Conservation (phyloP, 176 grass and related monocot species). For the Ensete ventricosum region DNA sequence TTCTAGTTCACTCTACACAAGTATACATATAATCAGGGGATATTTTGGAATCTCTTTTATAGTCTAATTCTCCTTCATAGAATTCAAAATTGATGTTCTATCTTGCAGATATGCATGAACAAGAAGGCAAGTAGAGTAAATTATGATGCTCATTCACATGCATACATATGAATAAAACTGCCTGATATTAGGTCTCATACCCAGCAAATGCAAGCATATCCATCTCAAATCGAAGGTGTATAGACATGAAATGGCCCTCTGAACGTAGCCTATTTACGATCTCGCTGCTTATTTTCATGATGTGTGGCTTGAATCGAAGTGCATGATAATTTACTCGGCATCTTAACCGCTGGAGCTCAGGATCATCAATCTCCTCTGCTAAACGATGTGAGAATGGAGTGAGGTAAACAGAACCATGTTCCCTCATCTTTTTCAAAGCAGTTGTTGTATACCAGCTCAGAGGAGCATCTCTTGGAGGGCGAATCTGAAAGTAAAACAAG, state of each 20-base stretch:
- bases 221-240: slow-evolving; percentile 98
- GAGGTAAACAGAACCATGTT: slow-evolving; percentile 88
- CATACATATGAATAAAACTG: not conserved
- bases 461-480: slow-evolving; percentile 90
- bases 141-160: not conserved
- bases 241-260: slow-evolving; percentile 92
- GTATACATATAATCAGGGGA: no score
- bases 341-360: slow-evolving; percentile 91
- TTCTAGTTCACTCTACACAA: no score
- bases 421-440: slow-evolving; percentile 87
- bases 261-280: slow-evolving; percentile 81
- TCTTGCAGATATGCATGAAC: no score
- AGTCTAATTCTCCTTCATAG: no score
- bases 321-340: slow-evolving; percentile 98
- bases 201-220: slow-evolving; percentile 99
- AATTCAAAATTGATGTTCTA: no score
- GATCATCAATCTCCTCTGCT: slow-evolving; percentile 75
- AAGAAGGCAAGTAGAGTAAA: no score
- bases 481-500: slow-evolving; percentile 44
- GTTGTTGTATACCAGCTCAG: slow-evolving; percentile 75
- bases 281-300: slow-evolving; percentile 83
- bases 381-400: slow-evolving; percentile 96
- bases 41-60: no score
- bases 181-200: slow-evolving; percentile 33
- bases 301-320: slow-evolving; percentile 79